Conservation (phyloP, 1,139 yeast genomes). For the Eremothecium gossypii region DNA sequence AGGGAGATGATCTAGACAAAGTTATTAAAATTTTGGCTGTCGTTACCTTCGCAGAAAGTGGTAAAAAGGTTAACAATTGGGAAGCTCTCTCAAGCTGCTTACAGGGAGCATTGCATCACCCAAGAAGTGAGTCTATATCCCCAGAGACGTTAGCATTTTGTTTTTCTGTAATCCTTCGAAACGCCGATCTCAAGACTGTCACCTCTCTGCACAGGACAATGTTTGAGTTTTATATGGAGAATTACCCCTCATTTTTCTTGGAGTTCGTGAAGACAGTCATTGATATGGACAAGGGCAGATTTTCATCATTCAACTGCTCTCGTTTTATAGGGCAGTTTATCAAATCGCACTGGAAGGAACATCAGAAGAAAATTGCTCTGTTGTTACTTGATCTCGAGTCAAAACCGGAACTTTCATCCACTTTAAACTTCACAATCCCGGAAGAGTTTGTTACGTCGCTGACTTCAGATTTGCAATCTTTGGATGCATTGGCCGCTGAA, state of each 20-base stretch:
- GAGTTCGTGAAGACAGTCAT: constrained; percentile 43
- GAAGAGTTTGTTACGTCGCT: constrained; percentile 12
- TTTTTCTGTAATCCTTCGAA: constrained; percentile 46
- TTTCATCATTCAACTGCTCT: constrained; percentile 37
- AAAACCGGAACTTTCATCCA: constrained; percentile 11
- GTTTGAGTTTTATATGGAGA: constrained; percentile 31
- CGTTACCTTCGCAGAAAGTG: constrained; percentile 58
- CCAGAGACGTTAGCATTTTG: constrained; percentile 28
- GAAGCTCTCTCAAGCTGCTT: constrained; percentile 14
- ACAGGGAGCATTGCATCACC: constrained; percentile 11
- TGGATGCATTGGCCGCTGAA: constrained; percentile 7
- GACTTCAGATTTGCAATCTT: constrained; percentile 3
- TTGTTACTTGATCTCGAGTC: constrained; percentile 35
- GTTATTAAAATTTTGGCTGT: constrained; percentile 32
- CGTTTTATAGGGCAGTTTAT: constrained; percentile 44
- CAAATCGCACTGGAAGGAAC: constrained; percentile 31
- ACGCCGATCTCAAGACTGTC: constrained; percentile 44
- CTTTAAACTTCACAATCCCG: constrained; percentile 15
- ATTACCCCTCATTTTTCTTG: constrained; percentile 34
- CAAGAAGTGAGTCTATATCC: constrained; percentile 13
- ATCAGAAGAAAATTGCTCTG: constrained; percentile 36
- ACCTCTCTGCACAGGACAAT: constrained; percentile 41
- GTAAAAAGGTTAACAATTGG: constrained; percentile 45
- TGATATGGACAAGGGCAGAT: constrained; percentile 37
- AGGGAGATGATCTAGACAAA: constrained; percentile 14